Percentiles rank a stretch among this genome's conserved stretches.
phyloP scores from a whole-genome alignment of 495 filamentous ascomycete genomes.

The Aspergillus ostianus region DNA sequence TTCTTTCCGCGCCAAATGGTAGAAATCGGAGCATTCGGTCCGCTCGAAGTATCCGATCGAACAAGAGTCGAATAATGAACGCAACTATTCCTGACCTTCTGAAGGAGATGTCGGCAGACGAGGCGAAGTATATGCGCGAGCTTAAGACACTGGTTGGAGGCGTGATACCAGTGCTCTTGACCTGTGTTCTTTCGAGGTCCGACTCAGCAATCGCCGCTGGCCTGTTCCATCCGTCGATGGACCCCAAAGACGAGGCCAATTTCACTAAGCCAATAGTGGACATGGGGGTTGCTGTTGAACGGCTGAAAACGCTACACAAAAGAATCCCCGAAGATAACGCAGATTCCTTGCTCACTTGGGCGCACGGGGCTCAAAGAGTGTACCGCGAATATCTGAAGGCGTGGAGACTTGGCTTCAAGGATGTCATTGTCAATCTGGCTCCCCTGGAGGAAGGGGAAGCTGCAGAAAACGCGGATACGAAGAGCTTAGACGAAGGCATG shows the following conservation, averaged over 20 bases:
- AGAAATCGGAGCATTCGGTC: conserved; percentile 66
- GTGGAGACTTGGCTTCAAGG: conserved; percentile 94
- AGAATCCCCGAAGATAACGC: conserved; percentile 70
- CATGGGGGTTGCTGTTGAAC: conserved; percentile 90
- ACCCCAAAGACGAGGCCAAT: conserved; percentile 54
- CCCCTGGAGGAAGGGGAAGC: conserved; percentile 56
- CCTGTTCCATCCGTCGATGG: conserved; percentile 59
- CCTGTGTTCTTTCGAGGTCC: conserved; percentile 74
- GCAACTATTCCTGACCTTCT: conserved; percentile 73
- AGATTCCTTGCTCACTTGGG: conserved; percentile 74
- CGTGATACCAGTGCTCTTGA: conserved; percentile 89
- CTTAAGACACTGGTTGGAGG: conserved; percentile 92
- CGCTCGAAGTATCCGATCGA: conserved; percentile 68
- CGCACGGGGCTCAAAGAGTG: conserved; percentile 67
- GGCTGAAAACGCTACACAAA: conserved; percentile 74
- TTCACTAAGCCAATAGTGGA: conserved; percentile 87
- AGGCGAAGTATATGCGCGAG: conserved; percentile 88
- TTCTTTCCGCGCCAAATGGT: conserved; percentile 73
- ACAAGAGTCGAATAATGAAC: conserved; percentile 60
- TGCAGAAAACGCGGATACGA: conserved; percentile 49
- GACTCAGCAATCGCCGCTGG: conserved; percentile 64
- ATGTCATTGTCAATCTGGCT: conserved; percentile 90
- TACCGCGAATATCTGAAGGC: conserved; percentile 87
- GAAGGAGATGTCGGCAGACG: conserved; percentile 77
- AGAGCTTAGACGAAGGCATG: conserved; percentile 63